phyloP scores from a whole-genome alignment of 1,139 yeast species.

The Hyphopichia khmerensis region DNA sequence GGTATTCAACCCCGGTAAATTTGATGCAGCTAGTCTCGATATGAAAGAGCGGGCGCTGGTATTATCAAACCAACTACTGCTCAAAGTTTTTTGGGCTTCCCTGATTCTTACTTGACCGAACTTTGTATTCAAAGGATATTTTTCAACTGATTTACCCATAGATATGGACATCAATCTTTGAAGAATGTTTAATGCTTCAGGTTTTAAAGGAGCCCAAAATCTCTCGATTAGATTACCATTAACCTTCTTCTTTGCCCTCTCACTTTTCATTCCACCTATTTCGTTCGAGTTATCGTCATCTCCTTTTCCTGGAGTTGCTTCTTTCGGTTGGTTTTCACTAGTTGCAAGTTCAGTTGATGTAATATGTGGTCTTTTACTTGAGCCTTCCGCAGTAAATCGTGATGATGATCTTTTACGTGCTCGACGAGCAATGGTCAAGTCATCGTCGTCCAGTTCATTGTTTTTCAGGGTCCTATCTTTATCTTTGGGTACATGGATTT shows the following conservation, averaged over 20 bases:
- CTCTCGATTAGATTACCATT: slow-evolving; percentile 32
- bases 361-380: too few species aligned
- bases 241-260: slow-evolving; percentile 19
- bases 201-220: slow-evolving; percentile 35
- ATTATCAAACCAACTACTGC: slow-evolving; percentile 31
- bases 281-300: slow-evolving; percentile 11
- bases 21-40: slow-evolving; percentile 31
- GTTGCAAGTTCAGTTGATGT: too few species aligned
- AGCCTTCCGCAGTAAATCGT: too few species aligned
- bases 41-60: slow-evolving; percentile 26
- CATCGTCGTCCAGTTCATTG: too few species aligned
- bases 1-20: slow-evolving; percentile 30
- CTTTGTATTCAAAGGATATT: slow-evolving; percentile 15
- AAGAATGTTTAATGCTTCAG: slow-evolving; percentile 18
- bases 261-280: slow-evolving; percentile 11
- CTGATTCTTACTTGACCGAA: slow-evolving; percentile 9
- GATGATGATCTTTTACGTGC: too few species aligned
- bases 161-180: slow-evolving; percentile 31
- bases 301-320: slow-evolving; percentile 1
- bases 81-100: slow-evolving; percentile 29
- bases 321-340: not conserved
- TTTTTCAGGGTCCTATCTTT: too few species aligned
- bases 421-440: too few species aligned
- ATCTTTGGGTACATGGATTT: too few species aligned
- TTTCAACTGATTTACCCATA: slow-evolving; percentile 29